A percentile compares a stretch with the other conserved stretches of the same genome.
phyloP scores from a whole-genome alignment of 2,329 filamentous ascomycete genomes.

The Aspergillus pseudoglaucus region DNA sequence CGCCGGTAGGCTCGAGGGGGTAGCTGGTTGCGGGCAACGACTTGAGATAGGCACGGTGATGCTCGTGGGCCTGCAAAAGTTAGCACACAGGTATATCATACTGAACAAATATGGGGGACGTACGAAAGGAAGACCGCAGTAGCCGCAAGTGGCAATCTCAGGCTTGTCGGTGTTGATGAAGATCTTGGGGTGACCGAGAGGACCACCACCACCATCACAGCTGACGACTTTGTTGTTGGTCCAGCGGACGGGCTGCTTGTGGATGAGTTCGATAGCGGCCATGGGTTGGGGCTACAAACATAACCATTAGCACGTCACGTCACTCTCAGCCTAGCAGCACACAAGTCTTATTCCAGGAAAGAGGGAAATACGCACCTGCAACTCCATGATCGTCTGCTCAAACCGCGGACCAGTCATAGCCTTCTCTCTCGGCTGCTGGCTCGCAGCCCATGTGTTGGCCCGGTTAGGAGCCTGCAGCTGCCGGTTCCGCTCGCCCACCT shows the following conservation, averaged over 20 bases:
- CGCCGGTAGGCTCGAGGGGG: slow-evolving; percentile 61
- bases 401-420: slow-evolving; percentile 94
- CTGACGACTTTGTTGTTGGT: slow-evolving; percentile 72
- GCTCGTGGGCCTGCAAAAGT: slow-evolving; percentile 68
- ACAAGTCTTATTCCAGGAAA: background rate
- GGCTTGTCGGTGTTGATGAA: slow-evolving; percentile 99
- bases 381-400: slow-evolving; percentile 89
- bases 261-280: slow-evolving; percentile 90
- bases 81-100: slow-evolving; percentile 1
- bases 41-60: slow-evolving; percentile 77
- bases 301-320: background rate
- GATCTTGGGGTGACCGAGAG: slow-evolving; percentile 81
- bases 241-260: slow-evolving; percentile 93
- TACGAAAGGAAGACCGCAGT: slow-evolving; percentile 92
- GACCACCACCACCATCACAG: slow-evolving; percentile 89
- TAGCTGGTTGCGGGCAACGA: slow-evolving; percentile 74
- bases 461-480: slow-evolving; percentile 82
- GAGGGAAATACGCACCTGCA: slow-evolving; percentile 61
- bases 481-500: slow-evolving; percentile 51
- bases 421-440: slow-evolving; percentile 69
- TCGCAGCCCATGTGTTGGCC: slow-evolving; percentile 70
- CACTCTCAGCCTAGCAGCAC: background rate
- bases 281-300: slow-evolving; percentile 70
- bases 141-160: slow-evolving; percentile 81
- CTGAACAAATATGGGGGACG: slow-evolving; percentile 30